Evolutionary conservation across 345 rosid genomes (phyloP).

Genomic region (Salix brachista): DNA sequence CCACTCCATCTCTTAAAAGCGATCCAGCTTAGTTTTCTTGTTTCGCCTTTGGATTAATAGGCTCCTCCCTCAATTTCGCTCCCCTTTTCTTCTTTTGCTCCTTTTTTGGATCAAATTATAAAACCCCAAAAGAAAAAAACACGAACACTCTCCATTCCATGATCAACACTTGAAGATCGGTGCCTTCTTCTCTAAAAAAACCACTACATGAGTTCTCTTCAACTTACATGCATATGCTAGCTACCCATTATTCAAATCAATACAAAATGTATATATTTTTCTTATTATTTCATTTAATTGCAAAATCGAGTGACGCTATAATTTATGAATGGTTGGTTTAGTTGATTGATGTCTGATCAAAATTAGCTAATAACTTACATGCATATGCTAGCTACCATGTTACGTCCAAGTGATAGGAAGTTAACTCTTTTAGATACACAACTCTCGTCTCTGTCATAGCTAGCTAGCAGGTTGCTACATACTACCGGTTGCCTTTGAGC

Average conservation of each 20-base stretch:
- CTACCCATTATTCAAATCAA: no score
- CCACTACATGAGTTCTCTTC: no score
- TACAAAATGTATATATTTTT: no score
- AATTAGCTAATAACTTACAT: neutral
- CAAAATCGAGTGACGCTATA: no score
- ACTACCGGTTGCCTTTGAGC: neutral
- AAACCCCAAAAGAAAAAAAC: neutral
- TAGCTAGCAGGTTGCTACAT: neutral
- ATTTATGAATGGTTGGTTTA: no score
- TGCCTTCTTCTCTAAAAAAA: no score
- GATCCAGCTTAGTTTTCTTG: neutral
- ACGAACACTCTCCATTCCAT: neutral
- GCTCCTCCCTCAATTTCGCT: neutral
- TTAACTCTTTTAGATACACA: neutral
- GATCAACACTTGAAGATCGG: no score
- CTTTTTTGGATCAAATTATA: neutral
- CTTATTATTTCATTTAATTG: no score
- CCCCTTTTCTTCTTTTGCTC: neutral
- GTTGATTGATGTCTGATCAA: no score
- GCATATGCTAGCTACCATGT: neutral
- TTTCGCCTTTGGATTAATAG: conserved; percentile 1
- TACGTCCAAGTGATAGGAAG: neutral
- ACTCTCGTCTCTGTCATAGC: neutral
- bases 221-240: no score
- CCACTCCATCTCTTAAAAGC: neutral